Conservation (phyloP, 345 rosid genomes). For the Citrus mangshanensis region DNA sequence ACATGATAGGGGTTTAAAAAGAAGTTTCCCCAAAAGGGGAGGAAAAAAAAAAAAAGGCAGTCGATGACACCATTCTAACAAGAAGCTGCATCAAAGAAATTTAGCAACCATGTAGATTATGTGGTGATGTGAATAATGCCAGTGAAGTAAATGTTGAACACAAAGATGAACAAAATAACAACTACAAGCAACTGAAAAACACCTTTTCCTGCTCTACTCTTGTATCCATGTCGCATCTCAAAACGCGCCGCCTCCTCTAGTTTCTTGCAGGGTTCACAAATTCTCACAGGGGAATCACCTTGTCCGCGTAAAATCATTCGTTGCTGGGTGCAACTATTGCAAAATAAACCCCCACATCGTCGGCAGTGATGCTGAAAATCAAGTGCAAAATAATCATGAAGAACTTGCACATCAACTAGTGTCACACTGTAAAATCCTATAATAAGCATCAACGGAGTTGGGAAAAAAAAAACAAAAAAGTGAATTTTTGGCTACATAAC, state of each 20-base stretch:
- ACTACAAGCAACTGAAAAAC: not conserved
- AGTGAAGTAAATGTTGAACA: not conserved
- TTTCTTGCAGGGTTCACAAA: conserved; percentile 87
- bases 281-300: conserved; percentile 88
- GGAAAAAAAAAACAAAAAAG: not conserved
- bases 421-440: not conserved
- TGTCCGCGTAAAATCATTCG: conserved; percentile 84
- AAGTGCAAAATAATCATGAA: conserved; percentile 5
- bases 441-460: not conserved
- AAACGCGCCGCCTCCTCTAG: conserved; percentile 90
- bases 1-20: not conserved
- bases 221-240: conserved; percentile 76
- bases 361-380: conserved; percentile 86
- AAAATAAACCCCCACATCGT: conserved; percentile 92
- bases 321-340: conserved; percentile 70
- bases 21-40: not conserved
- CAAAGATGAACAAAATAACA: not conserved
- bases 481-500: no score
- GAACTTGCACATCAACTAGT: not conserved
- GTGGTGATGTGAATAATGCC: not conserved
- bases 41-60: not conserved
- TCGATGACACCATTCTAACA: not conserved
- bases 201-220: conserved; percentile 60
- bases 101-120: not conserved
- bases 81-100: not conserved